These are phyloP conservation scores for Salisapilia sapeloensis DNA, from an alignment of 352 stramenopile species.

Conservation along the genomic window DNA sequence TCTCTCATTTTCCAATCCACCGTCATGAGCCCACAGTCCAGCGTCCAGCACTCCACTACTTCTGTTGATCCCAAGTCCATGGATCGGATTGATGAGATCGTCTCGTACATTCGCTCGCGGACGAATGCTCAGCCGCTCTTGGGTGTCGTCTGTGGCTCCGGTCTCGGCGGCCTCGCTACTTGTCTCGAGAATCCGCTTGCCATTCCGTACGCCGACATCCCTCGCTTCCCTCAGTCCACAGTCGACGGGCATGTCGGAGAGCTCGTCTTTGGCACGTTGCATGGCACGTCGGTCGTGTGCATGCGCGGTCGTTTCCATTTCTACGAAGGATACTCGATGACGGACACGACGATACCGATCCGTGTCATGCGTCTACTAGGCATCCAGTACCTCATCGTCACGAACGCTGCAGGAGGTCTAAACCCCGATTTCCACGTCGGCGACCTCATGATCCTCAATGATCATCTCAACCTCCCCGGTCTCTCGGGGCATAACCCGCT, in stretches of 20 bases:
- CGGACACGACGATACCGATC: slow-evolving; percentile 88
- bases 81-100: slow-evolving; percentile 70
- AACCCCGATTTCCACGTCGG: slow-evolving; percentile 91
- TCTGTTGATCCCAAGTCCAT: too few species aligned
- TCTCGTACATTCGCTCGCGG: slow-evolving; percentile 37
- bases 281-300: slow-evolving; percentile 75
- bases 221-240: slow-evolving; percentile 85
- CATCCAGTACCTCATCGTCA: slow-evolving; percentile 92
- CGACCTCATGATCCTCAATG: slow-evolving; percentile 92
- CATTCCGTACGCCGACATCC: slow-evolving; percentile 89
- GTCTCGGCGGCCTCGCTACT: slow-evolving; percentile 85
- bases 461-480: slow-evolving; percentile 92
- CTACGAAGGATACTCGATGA: slow-evolving; percentile 94
- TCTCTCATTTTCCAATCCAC: too few species aligned
- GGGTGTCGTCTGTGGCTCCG: slow-evolving; percentile 89
- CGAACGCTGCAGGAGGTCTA: slow-evolving; percentile 92
- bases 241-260: slow-evolving; percentile 90
- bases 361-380: slow-evolving; percentile 90
- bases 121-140: slow-evolving; percentile 40
- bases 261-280: slow-evolving; percentile 90
- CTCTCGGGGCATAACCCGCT: slow-evolving; percentile 87
- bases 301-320: slow-evolving; percentile 94
- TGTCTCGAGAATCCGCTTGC: slow-evolving; percentile 75
- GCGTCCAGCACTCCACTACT: too few species aligned
- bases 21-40: too few species aligned